Evolutionary conservation across 306 rosid genomes (phyloP).

Genomic region (Quercus bicolor): DNA sequence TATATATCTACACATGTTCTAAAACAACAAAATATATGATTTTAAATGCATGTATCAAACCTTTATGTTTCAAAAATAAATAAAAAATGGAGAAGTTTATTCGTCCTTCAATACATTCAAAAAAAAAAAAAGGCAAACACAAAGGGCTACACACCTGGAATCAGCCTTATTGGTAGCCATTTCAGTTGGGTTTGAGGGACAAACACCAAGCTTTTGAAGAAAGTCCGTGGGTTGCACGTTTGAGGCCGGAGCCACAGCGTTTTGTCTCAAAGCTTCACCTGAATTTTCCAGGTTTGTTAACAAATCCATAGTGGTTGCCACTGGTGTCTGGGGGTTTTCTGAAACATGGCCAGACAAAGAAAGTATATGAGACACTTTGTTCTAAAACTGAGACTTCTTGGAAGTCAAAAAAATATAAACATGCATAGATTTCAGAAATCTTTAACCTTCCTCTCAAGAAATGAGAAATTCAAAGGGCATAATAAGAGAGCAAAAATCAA

Average conservation of each 20-base stretch:
- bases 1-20: too few relatives aligned
- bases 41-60: too few relatives aligned
- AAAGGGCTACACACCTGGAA: conserved; percentile 35
- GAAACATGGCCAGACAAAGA: neutral
- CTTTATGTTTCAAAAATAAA: neutral
- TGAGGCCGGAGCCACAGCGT: conserved; percentile 17
- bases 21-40: too few relatives aligned
- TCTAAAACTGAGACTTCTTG: neutral
- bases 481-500: neutral
- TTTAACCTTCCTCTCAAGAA: neutral
- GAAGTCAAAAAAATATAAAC: too few relatives aligned
- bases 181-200: conserved; percentile 19
- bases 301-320: conserved; percentile 39
- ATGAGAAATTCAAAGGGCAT: neutral
- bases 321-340: conserved; percentile 20
- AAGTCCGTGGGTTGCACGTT: conserved; percentile 16
- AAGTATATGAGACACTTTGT: neutral
- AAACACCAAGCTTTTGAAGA: conserved; percentile 31
- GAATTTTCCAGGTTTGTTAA: conserved; percentile 38
- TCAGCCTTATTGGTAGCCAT: conserved; percentile 38
- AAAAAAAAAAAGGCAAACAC: too few relatives aligned
- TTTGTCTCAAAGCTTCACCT: conserved; percentile 26
- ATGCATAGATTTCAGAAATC: neutral
- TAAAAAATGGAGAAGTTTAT: neutral
- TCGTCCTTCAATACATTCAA: too few relatives aligned